phyloP scores from a whole-genome alignment of 805 yeast genomes.

The Yamadazyma paraphyllophila region DNA sequence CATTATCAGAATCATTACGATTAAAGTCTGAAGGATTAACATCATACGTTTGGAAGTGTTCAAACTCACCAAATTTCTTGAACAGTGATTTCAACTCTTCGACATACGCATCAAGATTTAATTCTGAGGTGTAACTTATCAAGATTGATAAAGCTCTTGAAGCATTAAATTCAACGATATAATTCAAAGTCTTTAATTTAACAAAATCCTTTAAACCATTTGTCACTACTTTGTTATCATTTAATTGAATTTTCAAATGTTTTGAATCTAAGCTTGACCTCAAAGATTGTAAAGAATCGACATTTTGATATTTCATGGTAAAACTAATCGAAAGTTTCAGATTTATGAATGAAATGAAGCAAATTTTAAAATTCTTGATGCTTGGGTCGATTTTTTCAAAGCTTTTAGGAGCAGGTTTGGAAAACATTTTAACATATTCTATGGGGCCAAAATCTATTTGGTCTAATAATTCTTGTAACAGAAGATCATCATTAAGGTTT shows the following conservation, averaged over 20 bases:
- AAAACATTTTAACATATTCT: conserved; percentile 51
- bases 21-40: conserved; percentile 3
- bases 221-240: conserved; percentile 19
- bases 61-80: conserved; percentile 40
- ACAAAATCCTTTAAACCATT: conserved; percentile 29
- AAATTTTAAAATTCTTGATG: conserved; percentile 20
- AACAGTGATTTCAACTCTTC: neutral
- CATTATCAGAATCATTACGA: neutral
- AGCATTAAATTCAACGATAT: conserved; percentile 38
- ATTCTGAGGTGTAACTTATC: conserved; percentile 2
- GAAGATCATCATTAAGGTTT: conserved; percentile 24
- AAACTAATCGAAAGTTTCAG: conserved; percentile 32
- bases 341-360: conserved; percentile 38
- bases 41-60: conserved; percentile 24
- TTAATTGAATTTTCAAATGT: conserved; percentile 27
- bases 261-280: conserved; percentile 25
- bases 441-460: conserved; percentile 58
- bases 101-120: conserved; percentile 8
- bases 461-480: conserved; percentile 38
- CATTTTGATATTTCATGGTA: conserved; percentile 31
- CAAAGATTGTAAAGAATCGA: conserved; percentile 22
- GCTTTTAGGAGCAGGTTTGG: conserved; percentile 30
- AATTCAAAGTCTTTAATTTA: conserved; percentile 40
- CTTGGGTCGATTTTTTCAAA: conserved; percentile 16
- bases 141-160: conserved; percentile 28